Conservation (phyloP, 202 grass and related monocot species). For the Digitaria exilis region DNA sequence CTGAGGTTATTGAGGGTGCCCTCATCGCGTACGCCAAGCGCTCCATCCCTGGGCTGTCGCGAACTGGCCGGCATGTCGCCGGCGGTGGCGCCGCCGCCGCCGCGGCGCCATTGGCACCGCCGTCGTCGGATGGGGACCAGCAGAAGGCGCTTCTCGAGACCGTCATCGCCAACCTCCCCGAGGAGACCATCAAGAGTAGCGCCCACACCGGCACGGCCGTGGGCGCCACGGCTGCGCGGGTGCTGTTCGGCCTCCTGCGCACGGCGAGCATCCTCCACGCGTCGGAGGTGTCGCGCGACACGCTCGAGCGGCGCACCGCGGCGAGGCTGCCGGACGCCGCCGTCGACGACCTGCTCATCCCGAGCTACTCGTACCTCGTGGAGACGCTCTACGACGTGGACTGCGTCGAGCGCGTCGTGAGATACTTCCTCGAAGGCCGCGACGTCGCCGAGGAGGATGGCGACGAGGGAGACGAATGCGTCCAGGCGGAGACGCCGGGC, state of each 20-base stretch:
- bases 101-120: neutral
- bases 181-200: slow-evolving; percentile 58
- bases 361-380: slow-evolving; percentile 86
- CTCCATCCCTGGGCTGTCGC: slow-evolving; percentile 82
- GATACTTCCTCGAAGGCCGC: slow-evolving; percentile 67
- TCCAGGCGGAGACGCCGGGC: slow-evolving; percentile 25
- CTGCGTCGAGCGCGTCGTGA: slow-evolving; percentile 80
- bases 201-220: slow-evolving; percentile 54
- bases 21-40: slow-evolving; percentile 92
- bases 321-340: slow-evolving; percentile 67
- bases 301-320: slow-evolving; percentile 72
- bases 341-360: slow-evolving; percentile 89
- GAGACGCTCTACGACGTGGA: slow-evolving; percentile 99
- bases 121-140: slow-evolving; percentile 66
- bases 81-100: neutral
- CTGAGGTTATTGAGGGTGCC: slow-evolving; percentile 76
- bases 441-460: slow-evolving; percentile 31
- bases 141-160: slow-evolving; percentile 89
- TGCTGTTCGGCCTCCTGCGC: slow-evolving; percentile 89
- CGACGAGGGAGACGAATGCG: slow-evolving; percentile 38
- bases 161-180: slow-evolving; percentile 88
- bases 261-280: slow-evolving; percentile 84
- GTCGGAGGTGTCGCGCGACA: slow-evolving; percentile 62
- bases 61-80: slow-evolving; percentile 55
- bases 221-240: slow-evolving; percentile 60